phyloP scores from a whole-genome alignment of 1,284 basidiomycete species.

The Prillingera fragicola region DNA sequence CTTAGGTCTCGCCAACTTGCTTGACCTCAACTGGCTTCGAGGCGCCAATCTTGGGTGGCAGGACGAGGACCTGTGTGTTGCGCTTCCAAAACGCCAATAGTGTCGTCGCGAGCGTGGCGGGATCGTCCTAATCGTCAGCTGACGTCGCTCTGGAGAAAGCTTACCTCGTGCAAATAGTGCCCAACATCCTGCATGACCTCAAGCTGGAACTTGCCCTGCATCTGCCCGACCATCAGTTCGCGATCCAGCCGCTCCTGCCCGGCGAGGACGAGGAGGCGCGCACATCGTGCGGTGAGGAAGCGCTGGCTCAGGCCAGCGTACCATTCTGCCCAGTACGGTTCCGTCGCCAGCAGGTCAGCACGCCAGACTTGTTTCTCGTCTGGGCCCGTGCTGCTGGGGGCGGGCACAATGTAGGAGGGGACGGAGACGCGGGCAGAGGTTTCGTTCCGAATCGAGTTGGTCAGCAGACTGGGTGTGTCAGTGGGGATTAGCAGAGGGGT shows the following conservation, averaged over 20 bases:
- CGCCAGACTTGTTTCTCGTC: conserved; percentile 59
- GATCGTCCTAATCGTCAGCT: conserved; percentile 63
- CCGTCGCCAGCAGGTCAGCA: conserved; percentile 74
- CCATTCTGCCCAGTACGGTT: conserved; percentile 93
- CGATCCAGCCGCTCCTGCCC: conserved; percentile 89
- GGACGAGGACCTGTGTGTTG: conserved; percentile 67
- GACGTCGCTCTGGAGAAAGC: conserved; percentile 18
- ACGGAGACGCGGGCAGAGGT: conserved; percentile 78
- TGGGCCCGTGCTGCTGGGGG: conserved; percentile 33
- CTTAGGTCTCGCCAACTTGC: conserved; percentile 66
- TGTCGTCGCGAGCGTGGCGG: conserved; percentile 67
- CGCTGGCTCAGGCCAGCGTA: conserved; percentile 72
- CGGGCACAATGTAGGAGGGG: conserved; percentile 63
- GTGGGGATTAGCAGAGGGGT: not conserved
- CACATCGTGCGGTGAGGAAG: conserved; percentile 71
- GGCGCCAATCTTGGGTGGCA: conserved; percentile 47
- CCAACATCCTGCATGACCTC: conserved; percentile 80
- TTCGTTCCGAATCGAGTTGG: conserved; percentile 70
- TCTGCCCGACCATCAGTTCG: conserved; percentile 95
- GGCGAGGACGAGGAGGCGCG: conserved; percentile 81
- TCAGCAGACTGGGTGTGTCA: conserved; percentile 56
- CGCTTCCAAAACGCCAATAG: conserved; percentile 85
- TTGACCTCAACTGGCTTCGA: conserved; percentile 53
- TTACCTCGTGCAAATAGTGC: conserved; percentile 88
- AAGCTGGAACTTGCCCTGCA: conserved; percentile 97